These are phyloP conservation scores for Lobosporangium transversale DNA, from an alignment of 192 early-diverging fungal genomes.

Conservation along the genomic window DNA sequence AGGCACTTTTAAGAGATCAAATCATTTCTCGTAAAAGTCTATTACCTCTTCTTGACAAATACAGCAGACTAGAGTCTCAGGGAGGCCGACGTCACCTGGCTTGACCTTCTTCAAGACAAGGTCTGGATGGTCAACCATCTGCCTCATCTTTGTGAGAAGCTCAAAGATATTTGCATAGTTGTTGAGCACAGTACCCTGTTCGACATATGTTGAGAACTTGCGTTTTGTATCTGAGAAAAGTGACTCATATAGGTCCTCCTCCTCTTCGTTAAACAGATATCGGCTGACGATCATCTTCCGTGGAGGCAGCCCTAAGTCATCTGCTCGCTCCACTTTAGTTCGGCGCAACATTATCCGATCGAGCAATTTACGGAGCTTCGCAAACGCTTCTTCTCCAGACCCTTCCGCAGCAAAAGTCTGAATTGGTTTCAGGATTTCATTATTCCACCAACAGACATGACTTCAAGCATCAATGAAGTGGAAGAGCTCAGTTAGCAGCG, in stretches of 20 bases:
- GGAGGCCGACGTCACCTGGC: constrained; percentile 64
- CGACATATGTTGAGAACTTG: constrained; percentile 85
- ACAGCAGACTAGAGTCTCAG: constrained; percentile 75
- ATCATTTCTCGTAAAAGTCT: background rate
- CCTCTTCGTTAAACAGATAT: constrained; percentile 88
- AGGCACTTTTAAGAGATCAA: background rate
- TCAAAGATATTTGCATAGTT: constrained; percentile 96
- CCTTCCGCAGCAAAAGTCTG: constrained; percentile 75
- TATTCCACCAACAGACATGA: constrained; percentile 90
- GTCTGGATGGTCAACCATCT: constrained; percentile 92
- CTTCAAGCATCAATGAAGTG: constrained; percentile 12
- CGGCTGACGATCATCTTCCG: constrained; percentile 81
- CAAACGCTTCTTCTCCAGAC: constrained; percentile 70
- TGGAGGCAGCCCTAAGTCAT: constrained; percentile 89
- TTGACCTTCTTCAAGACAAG: constrained; percentile 71
- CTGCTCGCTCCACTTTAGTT: constrained; percentile 88
- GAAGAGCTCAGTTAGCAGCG: background rate
- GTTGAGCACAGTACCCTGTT: constrained; percentile 84
- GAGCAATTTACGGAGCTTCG: constrained; percentile 79
- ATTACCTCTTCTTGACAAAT: constrained; percentile 83
- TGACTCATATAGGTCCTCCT: constrained; percentile 90
- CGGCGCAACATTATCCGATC: constrained; percentile 90
- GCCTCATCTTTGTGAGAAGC: constrained; percentile 86
- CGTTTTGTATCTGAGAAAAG: constrained; percentile 79
- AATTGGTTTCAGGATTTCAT: constrained; percentile 90